Evolutionary conservation across 371 early-diverging fungal species (phyloP), one percentile per base, ranked within the genome.

Genomic region (Catenaria anguillulae): DNA sequence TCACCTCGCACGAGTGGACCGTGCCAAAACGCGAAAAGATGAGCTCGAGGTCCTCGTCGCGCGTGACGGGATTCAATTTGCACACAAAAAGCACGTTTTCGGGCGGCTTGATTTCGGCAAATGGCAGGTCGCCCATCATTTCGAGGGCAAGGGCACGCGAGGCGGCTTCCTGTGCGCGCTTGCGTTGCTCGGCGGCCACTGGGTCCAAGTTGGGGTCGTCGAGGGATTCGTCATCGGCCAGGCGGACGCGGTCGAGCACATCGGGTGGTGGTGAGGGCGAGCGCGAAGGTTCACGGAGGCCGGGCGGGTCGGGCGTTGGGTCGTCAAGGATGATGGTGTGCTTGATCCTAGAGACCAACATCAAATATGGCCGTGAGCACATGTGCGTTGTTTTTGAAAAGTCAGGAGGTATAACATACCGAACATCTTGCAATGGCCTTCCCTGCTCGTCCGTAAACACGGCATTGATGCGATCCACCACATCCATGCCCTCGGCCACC

Each of bases 11-110:
- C 62, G 88, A 88, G 61, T 73, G 64, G 52, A 97, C 91, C 26
- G 73, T 70, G 5, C 98, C 98, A 73, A 97, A 96, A 33, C 96
- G 76, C 0, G 87, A 85, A 69, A 97, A 97, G 54, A 97, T 93
- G 60, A 91, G 70, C 67, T 89, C 85, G 66, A 97, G 71, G 70
- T 96, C 96, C 62, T 91, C 93, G 62, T 90, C 92, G 31, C 84
- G 70, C 0, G 98, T 97, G 0, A 88, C 82, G 0, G 93, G 91
- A 69, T 97, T 95, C 62, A 97, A 73, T 66, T 93, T 90, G 64
- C 97, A 96, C 6, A 97, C 92, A 78, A 97, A 97, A 6, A 97
- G 66, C 0, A 95, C 87, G 68, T 95, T 94, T 64, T 97, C 98
- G 2, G 98, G 95, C 6, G 97, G 97, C 64, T 87, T 88, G 42